These are phyloP conservation scores for Silene noctiflora DNA, from an alignment of 179 eudicot genomes.

Conservation along the genomic window DNA sequence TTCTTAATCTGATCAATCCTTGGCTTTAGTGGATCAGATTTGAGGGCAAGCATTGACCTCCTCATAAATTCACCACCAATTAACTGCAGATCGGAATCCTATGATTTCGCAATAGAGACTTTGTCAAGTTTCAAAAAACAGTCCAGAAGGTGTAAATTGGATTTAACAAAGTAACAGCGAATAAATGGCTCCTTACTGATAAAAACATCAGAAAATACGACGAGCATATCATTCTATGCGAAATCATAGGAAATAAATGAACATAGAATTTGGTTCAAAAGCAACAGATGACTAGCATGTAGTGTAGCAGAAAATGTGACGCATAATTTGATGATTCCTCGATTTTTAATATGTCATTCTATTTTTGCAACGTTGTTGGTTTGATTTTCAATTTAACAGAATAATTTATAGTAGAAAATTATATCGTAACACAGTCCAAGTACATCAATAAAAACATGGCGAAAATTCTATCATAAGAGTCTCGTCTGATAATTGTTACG, in stretches of 20 bases:
- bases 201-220: not conserved
- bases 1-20: constrained; percentile 77
- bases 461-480: too few relatives aligned
- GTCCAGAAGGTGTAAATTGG: not conserved
- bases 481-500: too few relatives aligned
- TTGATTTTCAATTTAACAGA: too few relatives aligned
- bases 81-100: constrained; percentile 37
- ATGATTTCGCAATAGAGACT: constrained; percentile 11
- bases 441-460: too few relatives aligned
- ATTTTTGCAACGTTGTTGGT: not conserved
- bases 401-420: too few relatives aligned
- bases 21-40: constrained; percentile 85
- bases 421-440: too few relatives aligned
- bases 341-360: not conserved
- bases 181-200: too few relatives aligned
- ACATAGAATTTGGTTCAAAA: not conserved
- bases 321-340: not conserved
- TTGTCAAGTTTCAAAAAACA: constrained; percentile 8
- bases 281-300: not conserved
- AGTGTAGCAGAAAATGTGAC: not conserved
- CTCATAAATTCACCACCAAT: constrained; percentile 36
- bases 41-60: constrained; percentile 65
- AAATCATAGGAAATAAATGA: not conserved
- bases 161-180: not conserved
- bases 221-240: not conserved